These are phyloP conservation scores for Theileria parva DNA, from an alignment of 169 alveolate species.

Conservation along the genomic window DNA sequence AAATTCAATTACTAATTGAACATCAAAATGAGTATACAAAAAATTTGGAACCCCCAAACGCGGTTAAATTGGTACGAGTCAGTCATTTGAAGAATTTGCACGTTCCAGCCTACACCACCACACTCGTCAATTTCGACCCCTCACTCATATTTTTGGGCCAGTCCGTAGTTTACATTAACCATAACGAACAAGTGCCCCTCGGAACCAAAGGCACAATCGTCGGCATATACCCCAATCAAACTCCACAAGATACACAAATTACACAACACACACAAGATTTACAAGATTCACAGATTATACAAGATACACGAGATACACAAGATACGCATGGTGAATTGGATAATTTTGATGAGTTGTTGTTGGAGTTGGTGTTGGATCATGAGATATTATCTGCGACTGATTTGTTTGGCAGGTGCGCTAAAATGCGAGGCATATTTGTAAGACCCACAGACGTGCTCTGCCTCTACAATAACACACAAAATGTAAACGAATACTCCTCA, in stretches of 20 bases:
- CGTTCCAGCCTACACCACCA: slow-evolving; percentile 54
- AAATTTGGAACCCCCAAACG: not conserved
- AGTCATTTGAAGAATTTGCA: slow-evolving; percentile 46
- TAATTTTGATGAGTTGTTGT: too few species aligned
- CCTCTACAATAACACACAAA: not conserved
- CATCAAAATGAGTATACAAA: slow-evolving; percentile 12
- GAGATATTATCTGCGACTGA: slow-evolving; percentile 28
- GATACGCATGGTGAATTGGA: too few species aligned
- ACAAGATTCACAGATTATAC: too few species aligned
- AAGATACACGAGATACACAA: too few species aligned
- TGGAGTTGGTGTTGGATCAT: slow-evolving; percentile 47
- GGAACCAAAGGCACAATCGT: slow-evolving; percentile 61
- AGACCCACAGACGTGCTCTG: slow-evolving; percentile 30
- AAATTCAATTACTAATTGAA: slow-evolving; percentile 1
- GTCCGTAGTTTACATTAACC: slow-evolving; percentile 59
- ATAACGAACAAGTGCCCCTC: slow-evolving; percentile 49
- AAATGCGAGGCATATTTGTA: slow-evolving; percentile 62
- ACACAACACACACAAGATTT: too few species aligned
- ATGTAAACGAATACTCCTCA: slow-evolving; percentile 12
- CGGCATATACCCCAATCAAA: slow-evolving; percentile 62
- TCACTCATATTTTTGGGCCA: slow-evolving; percentile 42
- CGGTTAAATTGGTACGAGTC: slow-evolving; percentile 44
- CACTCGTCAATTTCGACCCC: slow-evolving; percentile 9
- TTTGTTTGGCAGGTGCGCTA: slow-evolving; percentile 52
- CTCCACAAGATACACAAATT: too few species aligned